Evolutionary conservation across 306 rosid genomes (phyloP), one percentile per base, ranked within the genome.

Genomic region (Inga oerstediana): DNA sequence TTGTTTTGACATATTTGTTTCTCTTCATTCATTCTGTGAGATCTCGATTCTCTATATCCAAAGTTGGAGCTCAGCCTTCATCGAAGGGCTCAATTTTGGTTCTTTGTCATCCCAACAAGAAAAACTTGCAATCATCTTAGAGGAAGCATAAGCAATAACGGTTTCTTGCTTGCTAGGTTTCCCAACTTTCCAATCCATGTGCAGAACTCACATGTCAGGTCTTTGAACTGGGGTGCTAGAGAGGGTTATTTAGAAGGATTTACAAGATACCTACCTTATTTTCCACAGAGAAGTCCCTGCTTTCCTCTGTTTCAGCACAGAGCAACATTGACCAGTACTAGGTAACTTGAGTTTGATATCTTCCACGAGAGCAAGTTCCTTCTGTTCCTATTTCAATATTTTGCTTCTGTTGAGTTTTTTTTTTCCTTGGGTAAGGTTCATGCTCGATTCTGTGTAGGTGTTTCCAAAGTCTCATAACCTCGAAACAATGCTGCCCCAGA

Each of bases 401-500:
- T 27, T n/a, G 17, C 54, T 61, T 82, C 32, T 62, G 16, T 61
- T 62, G 68, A 48, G 24, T 39, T 17, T 77, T n/a, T 51, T 46
- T 41, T 43, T 49, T 49, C 0, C 37, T 17, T 81, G 65, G 48
- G 22, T 43, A 32, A 77, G 44, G 67, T 65, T 41, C 45, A 62
- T 85, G 24, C 46, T 19, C 66, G 44, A 27, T 67, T 59, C 30
- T 76, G 52, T 79, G 77, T 7, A 20, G 65, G 32, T 35, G 32
- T 62, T 71, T 35, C 20, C 89, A 82, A 88, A 83, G 69, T 71
- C 35, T 70, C 56, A 70, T 66, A 22, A 13, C 72, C 59, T 81
- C 45, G 46, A 27, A 82, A 66, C 69, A 84, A 93, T 93, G 97
- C 65, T 58, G 17, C 82, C 88, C 22, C 88, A 83, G 85, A 91